Evolutionary conservation across 306 rosid species (phyloP).

Genomic region (Neltuma alba): DNA sequence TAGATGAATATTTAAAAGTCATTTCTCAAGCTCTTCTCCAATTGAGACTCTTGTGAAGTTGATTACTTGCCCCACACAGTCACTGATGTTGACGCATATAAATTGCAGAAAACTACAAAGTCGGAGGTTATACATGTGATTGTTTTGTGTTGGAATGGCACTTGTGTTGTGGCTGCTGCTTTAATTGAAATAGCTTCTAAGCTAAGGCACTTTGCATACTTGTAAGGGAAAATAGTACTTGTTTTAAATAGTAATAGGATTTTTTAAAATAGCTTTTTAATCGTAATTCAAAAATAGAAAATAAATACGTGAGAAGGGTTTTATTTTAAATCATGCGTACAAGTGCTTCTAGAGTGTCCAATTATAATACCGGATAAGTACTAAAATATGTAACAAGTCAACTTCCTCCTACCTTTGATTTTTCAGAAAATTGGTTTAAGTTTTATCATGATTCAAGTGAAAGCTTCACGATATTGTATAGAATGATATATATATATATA

Average conservation of each 20-base stretch:
- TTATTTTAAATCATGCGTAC: too few species aligned
- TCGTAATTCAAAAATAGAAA: too few species aligned
- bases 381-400: neutral
- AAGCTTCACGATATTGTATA: neutral
- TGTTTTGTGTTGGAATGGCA: neutral
- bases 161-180: neutral
- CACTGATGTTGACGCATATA: neutral
- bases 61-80: neutral
- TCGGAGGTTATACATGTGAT: neutral
- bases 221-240: neutral
- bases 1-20: neutral
- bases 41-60: neutral
- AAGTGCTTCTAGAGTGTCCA: too few species aligned
- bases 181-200: neutral
- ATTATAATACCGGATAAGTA: too few species aligned
- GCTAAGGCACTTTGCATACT: neutral
- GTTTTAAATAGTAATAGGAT: too few species aligned
- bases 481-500: too few species aligned
- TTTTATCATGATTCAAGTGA: neutral
- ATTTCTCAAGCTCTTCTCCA: neutral
- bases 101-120: too few species aligned
- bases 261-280: too few species aligned
- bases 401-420: neutral
- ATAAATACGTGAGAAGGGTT: too few species aligned
- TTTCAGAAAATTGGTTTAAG: neutral